These are phyloP conservation scores for Parietichytrium sp. DNA, from an alignment of 108 stramenopile species.

Conservation along the genomic window DNA sequence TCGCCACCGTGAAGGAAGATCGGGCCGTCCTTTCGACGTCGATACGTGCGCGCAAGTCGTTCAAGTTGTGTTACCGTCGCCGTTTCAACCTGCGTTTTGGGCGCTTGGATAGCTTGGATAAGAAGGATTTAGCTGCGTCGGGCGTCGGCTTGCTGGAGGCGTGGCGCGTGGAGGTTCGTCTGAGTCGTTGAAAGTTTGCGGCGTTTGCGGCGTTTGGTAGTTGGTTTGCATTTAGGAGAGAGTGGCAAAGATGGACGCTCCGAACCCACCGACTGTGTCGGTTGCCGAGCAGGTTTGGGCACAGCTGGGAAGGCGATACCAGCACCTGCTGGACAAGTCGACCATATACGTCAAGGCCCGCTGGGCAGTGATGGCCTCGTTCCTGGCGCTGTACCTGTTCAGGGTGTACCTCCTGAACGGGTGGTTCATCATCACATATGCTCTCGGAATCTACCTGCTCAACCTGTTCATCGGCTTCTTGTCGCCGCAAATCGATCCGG, in stretches of 20 bases:
- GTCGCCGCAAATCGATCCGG: constrained; percentile 80
- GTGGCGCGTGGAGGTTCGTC: no score
- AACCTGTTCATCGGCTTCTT: constrained; percentile 99
- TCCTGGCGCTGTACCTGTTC: constrained; percentile 78
- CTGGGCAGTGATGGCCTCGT: constrained; percentile 52
- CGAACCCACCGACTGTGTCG: background rate
- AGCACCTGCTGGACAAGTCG: constrained; percentile 95
- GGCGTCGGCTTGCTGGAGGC: no score
- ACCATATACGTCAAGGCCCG: constrained; percentile 61
- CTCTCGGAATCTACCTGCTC: constrained; percentile 93
- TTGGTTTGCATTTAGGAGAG: no score
- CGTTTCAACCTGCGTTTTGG: no score
- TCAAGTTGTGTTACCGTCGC: no score
- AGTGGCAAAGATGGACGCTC: constrained; percentile 2
- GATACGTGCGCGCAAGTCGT: no score
- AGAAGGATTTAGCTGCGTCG: no score
- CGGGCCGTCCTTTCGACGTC: no score
- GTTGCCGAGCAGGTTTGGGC: constrained; percentile 15
- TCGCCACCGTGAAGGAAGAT: no score
- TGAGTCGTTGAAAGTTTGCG: no score
- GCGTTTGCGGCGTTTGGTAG: no score
- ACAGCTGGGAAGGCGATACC: constrained; percentile 61
- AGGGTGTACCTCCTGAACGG: constrained; percentile 90
- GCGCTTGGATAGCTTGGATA: no score
- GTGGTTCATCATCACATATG: constrained; percentile 98